phyloP scores from a whole-genome alignment of 768 basidiomycete species.

The Paxillus rubicundulus region DNA sequence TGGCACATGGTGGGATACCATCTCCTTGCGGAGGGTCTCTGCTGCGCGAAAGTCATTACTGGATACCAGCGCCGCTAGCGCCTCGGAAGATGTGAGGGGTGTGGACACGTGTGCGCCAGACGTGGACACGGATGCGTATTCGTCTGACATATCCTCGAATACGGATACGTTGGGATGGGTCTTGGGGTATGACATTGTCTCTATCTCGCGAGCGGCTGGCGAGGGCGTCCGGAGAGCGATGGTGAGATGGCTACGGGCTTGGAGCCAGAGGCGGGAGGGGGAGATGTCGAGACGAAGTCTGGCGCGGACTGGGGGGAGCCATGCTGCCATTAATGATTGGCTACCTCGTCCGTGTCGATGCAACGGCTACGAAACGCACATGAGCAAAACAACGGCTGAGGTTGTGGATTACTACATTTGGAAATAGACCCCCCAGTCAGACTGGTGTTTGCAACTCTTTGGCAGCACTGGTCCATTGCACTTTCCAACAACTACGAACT shows the following conservation, averaged over 20 bases:
- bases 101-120: conserved; percentile 7
- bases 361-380: not conserved
- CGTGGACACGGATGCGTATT: conserved; percentile 27
- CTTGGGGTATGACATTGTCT: conserved; percentile 34
- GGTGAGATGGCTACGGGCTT: conserved; percentile 21
- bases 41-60: conserved; percentile 28
- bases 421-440: not conserved
- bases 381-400: not conserved
- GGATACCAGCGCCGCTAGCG: conserved; percentile 22
- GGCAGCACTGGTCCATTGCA: too few relatives aligned
- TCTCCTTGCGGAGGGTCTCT: conserved; percentile 37
- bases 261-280: conserved; percentile 15
- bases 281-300: conserved; percentile 15
- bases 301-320: conserved; percentile 14
- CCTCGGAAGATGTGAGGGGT: conserved; percentile 25
- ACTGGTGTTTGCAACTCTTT: too few relatives aligned
- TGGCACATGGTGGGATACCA: conserved; percentile 35
- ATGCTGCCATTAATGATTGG: conserved; percentile 24
- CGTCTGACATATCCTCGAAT: conserved; percentile 36
- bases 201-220: conserved; percentile 35
- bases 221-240: conserved; percentile 30
- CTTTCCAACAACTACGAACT: too few relatives aligned
- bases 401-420: not conserved
- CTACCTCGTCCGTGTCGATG: not conserved
- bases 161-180: conserved; percentile 31